These are phyloP conservation scores for Ogataea nakhonphanomensis DNA, from an alignment of 805 yeast species.

Conservation along the genomic window DNA sequence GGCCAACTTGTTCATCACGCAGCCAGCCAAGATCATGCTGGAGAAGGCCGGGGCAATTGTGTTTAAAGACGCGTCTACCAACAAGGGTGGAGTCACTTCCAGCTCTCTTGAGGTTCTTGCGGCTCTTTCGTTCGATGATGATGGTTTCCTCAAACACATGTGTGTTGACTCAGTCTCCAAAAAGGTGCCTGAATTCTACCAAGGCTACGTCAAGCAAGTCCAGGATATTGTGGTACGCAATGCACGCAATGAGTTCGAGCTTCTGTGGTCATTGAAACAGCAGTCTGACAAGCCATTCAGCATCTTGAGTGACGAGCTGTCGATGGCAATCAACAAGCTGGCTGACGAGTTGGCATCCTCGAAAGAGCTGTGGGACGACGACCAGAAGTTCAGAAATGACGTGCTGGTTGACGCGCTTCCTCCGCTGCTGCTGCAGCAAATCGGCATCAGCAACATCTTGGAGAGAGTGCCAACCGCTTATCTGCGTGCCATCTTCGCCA, in stretches of 20 bases:
- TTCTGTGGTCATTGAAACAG: constrained; percentile 75
- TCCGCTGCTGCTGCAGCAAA: constrained; percentile 55
- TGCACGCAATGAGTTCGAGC: constrained; percentile 81
- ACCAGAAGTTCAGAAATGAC: constrained; percentile 68
- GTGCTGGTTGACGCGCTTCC: constrained; percentile 81
- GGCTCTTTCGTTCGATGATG: constrained; percentile 86
- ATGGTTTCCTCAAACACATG: constrained; percentile 75
- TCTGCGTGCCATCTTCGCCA: constrained; percentile 83
- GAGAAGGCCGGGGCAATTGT: constrained; percentile 85
- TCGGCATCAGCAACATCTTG: constrained; percentile 66
- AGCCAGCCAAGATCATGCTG: constrained; percentile 81
- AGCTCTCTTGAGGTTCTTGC: constrained; percentile 94
- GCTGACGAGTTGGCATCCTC: constrained; percentile 82
- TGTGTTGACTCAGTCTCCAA: constrained; percentile 57
- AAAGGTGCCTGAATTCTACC: constrained; percentile 68
- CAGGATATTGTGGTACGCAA: constrained; percentile 72
- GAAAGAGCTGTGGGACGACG: constrained; percentile 81
- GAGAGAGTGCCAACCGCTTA: constrained; percentile 83
- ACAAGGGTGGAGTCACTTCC: constrained; percentile 98
- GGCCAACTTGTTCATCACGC: constrained; percentile 93
- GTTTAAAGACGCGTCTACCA: constrained; percentile 94
- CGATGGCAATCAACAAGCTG: constrained; percentile 77
- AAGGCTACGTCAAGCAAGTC: constrained; percentile 78
- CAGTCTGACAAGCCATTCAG: constrained; percentile 60
- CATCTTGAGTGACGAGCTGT: constrained; percentile 76